A percentile compares a stretch with the other conserved stretches of the same genome.
These are phyloP conservation scores for Chytriomyces hyalinus DNA, from an alignment of 192 early-diverging fungal species.

Conservation along the genomic window DNA sequence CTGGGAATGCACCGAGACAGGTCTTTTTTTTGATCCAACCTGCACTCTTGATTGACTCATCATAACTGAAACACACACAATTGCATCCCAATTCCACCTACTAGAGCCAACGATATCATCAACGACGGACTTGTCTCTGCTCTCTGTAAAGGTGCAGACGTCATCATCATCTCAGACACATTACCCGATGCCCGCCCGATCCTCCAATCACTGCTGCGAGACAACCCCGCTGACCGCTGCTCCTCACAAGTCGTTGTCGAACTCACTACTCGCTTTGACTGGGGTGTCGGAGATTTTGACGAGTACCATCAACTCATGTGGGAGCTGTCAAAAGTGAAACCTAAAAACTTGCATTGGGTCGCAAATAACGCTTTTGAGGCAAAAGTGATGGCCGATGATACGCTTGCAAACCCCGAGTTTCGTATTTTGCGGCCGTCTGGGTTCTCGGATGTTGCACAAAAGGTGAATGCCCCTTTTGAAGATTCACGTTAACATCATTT, in stretches of 20 bases:
- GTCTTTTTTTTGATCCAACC: too few relatives aligned
- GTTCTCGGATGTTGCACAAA: conserved; percentile 17
- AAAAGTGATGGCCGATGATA: conserved; percentile 35
- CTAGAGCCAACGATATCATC: conserved; percentile 26
- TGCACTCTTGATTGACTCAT: too few relatives aligned
- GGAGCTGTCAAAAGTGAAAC: conserved; percentile 17
- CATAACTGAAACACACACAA: too few relatives aligned
- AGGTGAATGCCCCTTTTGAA: not conserved
- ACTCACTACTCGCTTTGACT: conserved; percentile 31
- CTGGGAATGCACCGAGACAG: conserved; percentile 22
- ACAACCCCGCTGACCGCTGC: conserved; percentile 24
- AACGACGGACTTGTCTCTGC: conserved; percentile 25
- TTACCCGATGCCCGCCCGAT: conserved; percentile 27
- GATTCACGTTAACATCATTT: not conserved
- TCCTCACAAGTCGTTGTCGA: conserved; percentile 26
- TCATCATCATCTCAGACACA: conserved; percentile 31
- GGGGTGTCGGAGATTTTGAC: conserved; percentile 30
- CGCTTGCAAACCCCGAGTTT: conserved; percentile 24
- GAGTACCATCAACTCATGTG: conserved; percentile 33
- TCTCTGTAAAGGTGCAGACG: conserved; percentile 8
- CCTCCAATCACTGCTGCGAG: conserved; percentile 25
- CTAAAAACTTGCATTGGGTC: conserved; percentile 30
- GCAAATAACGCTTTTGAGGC: conserved; percentile 36
- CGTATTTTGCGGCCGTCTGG: conserved; percentile 30
- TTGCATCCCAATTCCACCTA: too few relatives aligned